These are phyloP conservation scores for Colletotrichum sp. DNA, from an alignment of 2,329 filamentous ascomycete genomes.

Conservation along the genomic window DNA sequence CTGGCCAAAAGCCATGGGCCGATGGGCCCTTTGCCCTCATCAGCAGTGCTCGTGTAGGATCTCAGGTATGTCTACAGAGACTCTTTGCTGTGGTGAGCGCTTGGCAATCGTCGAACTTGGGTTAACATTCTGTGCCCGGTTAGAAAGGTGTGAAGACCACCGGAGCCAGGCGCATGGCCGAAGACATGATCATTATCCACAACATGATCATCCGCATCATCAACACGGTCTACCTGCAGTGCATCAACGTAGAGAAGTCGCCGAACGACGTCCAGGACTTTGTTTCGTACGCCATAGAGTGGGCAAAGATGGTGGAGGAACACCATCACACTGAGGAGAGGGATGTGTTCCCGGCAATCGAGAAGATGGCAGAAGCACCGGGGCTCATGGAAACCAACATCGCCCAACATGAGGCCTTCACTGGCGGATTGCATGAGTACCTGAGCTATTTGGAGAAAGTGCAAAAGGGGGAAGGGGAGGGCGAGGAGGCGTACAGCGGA, in stretches of 20 bases:
- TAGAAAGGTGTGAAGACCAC: slow-evolving; percentile 23
- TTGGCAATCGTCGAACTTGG: not conserved
- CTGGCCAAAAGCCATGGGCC: slow-evolving; percentile 30
- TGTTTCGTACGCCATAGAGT: slow-evolving; percentile 28
- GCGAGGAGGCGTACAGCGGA: slow-evolving; percentile 34
- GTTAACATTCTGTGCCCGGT: not conserved
- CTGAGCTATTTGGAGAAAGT: slow-evolving; percentile 34
- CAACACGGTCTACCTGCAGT: slow-evolving; percentile 31
- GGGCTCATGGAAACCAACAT: slow-evolving; percentile 36
- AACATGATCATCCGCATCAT: slow-evolving; percentile 32
- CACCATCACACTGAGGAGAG: slow-evolving; percentile 39
- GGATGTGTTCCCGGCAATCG: slow-evolving; percentile 35
- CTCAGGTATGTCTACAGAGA: slow-evolving; percentile 23
- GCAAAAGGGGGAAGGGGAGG: slow-evolving; percentile 26
- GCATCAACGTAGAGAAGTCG: slow-evolving; percentile 25
- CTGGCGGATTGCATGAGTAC: slow-evolving; percentile 35
- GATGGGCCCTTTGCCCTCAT: slow-evolving; percentile 38
- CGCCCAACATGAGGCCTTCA: slow-evolving; percentile 37
- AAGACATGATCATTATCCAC: slow-evolving; percentile 37
- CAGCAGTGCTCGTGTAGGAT: slow-evolving; percentile 25
- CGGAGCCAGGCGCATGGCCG: slow-evolving; percentile 25
- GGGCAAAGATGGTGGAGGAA: slow-evolving; percentile 26
- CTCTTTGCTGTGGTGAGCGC: not conserved
- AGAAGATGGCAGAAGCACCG: slow-evolving; percentile 28
- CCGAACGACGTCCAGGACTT: slow-evolving; percentile 31